phyloP scores from a whole-genome alignment of 140 eudicot genomes.

The Erigeron philadelphicus region DNA sequence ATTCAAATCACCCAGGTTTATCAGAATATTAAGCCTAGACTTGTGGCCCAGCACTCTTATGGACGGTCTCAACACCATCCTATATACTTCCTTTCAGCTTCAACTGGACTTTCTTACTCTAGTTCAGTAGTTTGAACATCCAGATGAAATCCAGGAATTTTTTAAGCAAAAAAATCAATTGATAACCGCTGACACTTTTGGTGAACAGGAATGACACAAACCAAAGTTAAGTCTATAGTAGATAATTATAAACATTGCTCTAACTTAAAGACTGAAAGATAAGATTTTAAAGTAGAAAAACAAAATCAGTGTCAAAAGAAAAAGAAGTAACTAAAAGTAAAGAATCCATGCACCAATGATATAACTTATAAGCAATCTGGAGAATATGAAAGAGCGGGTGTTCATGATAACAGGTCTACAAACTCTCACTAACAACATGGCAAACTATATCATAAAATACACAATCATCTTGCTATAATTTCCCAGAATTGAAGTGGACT shows the following conservation, averaged over 20 bases:
- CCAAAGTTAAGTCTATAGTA: neutral
- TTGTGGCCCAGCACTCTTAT: too few relatives aligned
- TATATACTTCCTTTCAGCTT: too few relatives aligned
- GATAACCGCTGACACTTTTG: neutral
- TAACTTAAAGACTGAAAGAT: neutral
- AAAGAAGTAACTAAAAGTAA: neutral
- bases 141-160: neutral
- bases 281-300: neutral
- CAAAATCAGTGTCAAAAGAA: neutral
- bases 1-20: too few relatives aligned
- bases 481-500: neutral
- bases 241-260: neutral
- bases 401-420: neutral
- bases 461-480: neutral
- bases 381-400: neutral
- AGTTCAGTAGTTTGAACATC: neutral
- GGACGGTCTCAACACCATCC: too few relatives aligned
- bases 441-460: neutral
- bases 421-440: neutral
- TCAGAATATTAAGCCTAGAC: too few relatives aligned
- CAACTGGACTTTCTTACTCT: too few relatives aligned
- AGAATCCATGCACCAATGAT: neutral
- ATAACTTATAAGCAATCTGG: neutral
- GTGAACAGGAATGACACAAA: neutral
- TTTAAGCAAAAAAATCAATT: neutral